phyloP scores from a whole-genome alignment of 371 early-diverging fungal genomes.

The Syncephalastrum racemosum region DNA sequence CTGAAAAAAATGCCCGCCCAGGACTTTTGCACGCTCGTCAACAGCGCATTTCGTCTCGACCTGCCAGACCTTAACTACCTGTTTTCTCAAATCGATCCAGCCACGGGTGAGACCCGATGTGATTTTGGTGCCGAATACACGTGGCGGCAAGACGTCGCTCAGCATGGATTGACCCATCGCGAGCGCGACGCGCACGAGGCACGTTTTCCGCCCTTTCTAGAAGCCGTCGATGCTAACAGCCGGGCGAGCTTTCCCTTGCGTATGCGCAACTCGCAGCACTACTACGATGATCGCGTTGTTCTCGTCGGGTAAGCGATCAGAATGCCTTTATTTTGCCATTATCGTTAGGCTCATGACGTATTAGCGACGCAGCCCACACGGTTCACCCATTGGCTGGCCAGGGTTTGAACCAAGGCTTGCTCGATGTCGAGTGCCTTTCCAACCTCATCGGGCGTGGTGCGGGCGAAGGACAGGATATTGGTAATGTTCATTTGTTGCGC shows the following conservation, averaged over 20 bases:
- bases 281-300: constrained; percentile 78
- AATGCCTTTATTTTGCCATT: neutral
- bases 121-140: constrained; percentile 60
- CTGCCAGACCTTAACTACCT: constrained; percentile 76
- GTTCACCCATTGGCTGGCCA: constrained; percentile 97
- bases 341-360: neutral
- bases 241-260: constrained; percentile 86
- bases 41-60: constrained; percentile 79
- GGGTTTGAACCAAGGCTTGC: constrained; percentile 91
- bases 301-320: constrained; percentile 74
- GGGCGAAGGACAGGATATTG: constrained; percentile 78
- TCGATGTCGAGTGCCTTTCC: constrained; percentile 78
- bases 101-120: constrained; percentile 34
- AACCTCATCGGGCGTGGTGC: constrained; percentile 63
- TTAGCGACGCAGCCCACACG: constrained; percentile 94
- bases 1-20: constrained; percentile 61
- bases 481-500: constrained; percentile 61
- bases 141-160: constrained; percentile 66
- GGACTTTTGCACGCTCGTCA: constrained; percentile 72
- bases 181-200: constrained; percentile 23
- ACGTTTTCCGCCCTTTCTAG: constrained; percentile 63
- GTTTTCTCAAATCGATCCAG: constrained; percentile 50
- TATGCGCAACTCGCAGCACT: constrained; percentile 75
- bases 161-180: constrained; percentile 23
- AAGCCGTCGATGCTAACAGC: constrained; percentile 63